Percentiles rank a stretch among this genome's conserved stretches.
These are phyloP conservation scores for Podospora conica DNA, from an alignment of 495 filamentous ascomycete species.

Conservation along the genomic window DNA sequence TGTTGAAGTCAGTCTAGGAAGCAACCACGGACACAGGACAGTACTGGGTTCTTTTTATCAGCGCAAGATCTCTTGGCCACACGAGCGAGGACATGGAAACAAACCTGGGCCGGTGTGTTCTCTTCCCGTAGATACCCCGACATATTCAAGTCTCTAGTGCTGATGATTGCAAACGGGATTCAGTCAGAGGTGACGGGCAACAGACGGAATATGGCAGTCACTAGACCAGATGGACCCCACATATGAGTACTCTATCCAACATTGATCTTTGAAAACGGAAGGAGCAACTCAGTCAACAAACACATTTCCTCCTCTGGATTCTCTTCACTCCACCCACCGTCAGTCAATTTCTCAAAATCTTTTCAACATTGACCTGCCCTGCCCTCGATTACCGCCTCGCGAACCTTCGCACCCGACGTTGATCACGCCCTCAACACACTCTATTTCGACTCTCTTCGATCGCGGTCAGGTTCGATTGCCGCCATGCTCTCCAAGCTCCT, in stretches of 20 bases:
- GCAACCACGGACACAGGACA: too few species aligned
- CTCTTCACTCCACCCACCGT: neutral
- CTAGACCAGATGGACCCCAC: neutral
- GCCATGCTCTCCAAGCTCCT: neutral
- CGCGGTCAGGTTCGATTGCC: neutral
- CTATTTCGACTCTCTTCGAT: neutral
- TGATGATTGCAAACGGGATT: too few species aligned
- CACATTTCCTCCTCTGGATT: neutral
- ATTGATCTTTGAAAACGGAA: neutral
- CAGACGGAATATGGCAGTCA: neutral
- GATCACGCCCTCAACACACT: neutral
- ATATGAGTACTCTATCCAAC: neutral
- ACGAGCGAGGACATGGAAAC: too few species aligned
- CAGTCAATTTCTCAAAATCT: neutral
- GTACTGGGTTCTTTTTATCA: too few species aligned
- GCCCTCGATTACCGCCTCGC: neutral
- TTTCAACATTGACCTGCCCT: neutral
- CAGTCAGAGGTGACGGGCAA: neutral
- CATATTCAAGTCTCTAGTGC: too few species aligned
- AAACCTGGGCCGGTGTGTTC: too few species aligned
- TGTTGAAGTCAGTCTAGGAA: too few species aligned
- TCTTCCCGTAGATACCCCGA: too few species aligned
- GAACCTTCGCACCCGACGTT: neutral
- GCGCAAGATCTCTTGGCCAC: too few species aligned
- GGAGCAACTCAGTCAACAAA: neutral